phyloP scores from a whole-genome alignment of 257 asterid species.

The Verbena officinalis region DNA sequence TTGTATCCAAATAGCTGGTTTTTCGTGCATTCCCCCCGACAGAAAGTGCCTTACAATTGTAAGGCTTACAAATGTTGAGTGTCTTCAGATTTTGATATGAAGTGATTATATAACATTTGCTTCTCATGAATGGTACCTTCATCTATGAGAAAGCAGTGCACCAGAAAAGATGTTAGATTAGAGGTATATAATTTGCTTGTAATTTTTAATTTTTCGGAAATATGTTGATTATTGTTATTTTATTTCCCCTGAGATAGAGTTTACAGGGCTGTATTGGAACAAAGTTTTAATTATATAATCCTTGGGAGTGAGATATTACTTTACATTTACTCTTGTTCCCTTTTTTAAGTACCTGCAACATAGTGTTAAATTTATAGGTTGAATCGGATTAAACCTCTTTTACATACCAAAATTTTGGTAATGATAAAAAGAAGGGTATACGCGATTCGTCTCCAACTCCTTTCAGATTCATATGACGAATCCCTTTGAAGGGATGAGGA shows the following conservation, averaged over 20 bases:
- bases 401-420: too few species aligned
- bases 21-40: background rate
- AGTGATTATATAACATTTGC: background rate
- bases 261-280: conserved; percentile 2
- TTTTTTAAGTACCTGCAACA: too few species aligned
- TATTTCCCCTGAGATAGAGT: background rate
- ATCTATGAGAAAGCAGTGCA: background rate
- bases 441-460: too few species aligned
- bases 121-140: background rate
- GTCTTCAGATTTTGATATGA: background rate
- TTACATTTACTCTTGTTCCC: too few species aligned
- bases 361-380: too few species aligned
- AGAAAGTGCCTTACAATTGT: background rate
- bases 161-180: background rate
- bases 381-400: too few species aligned
- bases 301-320: background rate
- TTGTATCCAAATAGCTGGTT: background rate
- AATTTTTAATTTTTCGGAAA: background rate
- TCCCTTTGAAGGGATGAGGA: too few species aligned
- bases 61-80: background rate
- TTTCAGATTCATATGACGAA: too few species aligned
- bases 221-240: background rate
- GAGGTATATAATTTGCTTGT: background rate
- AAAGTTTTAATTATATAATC: background rate
- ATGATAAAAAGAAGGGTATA: too few species aligned